Base-by-base conservation (phyloP, 306 rosid species). In the Carpinus fangiana region DNA sequence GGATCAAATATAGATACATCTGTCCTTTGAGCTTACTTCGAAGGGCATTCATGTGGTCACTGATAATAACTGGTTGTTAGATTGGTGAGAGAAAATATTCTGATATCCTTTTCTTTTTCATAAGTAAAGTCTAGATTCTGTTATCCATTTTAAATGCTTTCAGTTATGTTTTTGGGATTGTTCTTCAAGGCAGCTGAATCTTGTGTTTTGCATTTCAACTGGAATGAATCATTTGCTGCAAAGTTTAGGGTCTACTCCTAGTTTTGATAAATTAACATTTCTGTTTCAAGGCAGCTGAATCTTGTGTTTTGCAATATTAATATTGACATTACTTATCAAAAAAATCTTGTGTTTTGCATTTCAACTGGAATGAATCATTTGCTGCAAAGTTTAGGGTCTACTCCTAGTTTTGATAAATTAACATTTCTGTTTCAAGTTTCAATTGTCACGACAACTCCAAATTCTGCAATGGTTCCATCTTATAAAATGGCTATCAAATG, bases 321-420 rank as follows among this genome's bases (percentile, higher is more conserved):
- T n/a, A n/a, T n/a, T n/a, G n/a, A n/a, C n/a, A n/a, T n/a, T n/a
- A n/a, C n/a, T n/a, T n/a, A n/a, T n/a, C n/a, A n/a, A n/a, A n/a
- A n/a, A n/a, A 66, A 66, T 41, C 16, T 31, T 3, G 9, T 17
- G 26, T 36, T 17, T 59, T 23, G 31, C 28, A 8, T 23, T 26
- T 23, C 65, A 21, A 23, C 65, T 59, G 28, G n/a, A 59, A 59
- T 64, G 70, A 64, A 7, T 64, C 2, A 36, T 64, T 31, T 64
- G 47, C 70, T 64, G 21, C 70, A 64, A 11, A 64, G n/a, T 64
- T 45, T 64, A 31, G 70, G 70, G 26, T 55, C 61, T 18, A 55
- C 23, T 55, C 61, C 3, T n/a, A 55, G 21, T n/a, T 55, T 8
- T 55, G 61, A 34, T 64, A 7, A 31, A 64, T 34, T 14, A 64